Evolutionary conservation across 352 stramenopile species (phyloP).

Genomic region (Thraustochytrium sp.): DNA sequence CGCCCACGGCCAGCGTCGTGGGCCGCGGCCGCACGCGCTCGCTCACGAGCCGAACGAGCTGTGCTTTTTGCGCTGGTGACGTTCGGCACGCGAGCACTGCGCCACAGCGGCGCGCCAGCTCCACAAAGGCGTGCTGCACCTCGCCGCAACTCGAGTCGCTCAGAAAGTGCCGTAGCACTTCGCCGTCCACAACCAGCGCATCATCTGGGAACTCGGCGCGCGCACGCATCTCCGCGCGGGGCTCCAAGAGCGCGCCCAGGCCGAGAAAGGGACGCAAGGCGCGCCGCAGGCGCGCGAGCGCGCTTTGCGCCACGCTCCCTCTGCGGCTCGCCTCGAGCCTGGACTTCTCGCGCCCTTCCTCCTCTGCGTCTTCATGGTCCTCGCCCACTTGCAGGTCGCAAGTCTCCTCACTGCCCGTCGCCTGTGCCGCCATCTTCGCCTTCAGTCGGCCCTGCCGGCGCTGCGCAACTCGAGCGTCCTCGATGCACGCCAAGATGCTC

Average conservation of each 20-base stretch:
- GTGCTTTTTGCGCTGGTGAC: conserved; percentile 78
- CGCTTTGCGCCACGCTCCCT: background rate
- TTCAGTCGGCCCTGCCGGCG: no score
- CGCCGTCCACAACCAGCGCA: conserved; percentile 1
- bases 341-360: no score
- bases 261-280: background rate
- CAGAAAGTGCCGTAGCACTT: background rate
- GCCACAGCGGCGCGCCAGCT: background rate
- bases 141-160: background rate
- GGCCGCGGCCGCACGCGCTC: conserved; percentile 66
- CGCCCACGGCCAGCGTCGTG: conserved; percentile 78
- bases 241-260: background rate
- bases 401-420: no score
- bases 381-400: no score
- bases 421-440: no score
- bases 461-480: no score
- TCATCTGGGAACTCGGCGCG: background rate
- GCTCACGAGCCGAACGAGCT: conserved; percentile 80
- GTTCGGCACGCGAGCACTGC: conserved; percentile 72
- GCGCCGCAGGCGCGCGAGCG: background rate
- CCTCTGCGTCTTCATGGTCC: no score
- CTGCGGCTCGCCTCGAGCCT: background rate
- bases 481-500: background rate
- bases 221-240: conserved; percentile 53
- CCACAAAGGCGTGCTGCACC: background rate